A percentile compares a stretch with the other conserved stretches of the same genome.
Evolutionary conservation across 805 yeast species (phyloP).

Genomic region (Wickerhamomyces strasburgensis): DNA sequence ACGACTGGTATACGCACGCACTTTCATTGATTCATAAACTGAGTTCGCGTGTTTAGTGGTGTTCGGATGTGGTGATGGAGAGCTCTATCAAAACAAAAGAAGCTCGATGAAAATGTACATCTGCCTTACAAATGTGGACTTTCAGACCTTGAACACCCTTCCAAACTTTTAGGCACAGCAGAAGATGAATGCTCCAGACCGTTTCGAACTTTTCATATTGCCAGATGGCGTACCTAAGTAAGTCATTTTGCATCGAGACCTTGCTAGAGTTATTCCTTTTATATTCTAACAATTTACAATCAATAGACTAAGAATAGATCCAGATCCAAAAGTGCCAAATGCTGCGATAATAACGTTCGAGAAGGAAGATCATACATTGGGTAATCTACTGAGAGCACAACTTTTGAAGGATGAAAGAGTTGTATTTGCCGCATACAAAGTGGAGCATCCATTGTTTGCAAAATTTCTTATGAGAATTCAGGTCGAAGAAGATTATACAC

Average conservation of each 20-base stretch:
- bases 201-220: conserved; percentile 91
- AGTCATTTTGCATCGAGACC: conserved; percentile 24
- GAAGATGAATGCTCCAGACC: conserved; percentile 96
- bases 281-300: conserved; percentile 8
- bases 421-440: conserved; percentile 95
- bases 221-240: conserved; percentile 98
- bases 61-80: neutral
- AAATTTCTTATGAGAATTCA: conserved; percentile 91
- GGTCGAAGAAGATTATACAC: conserved; percentile 92
- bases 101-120: too few relatives aligned
- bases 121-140: too few relatives aligned
- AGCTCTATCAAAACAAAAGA: neutral
- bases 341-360: conserved; percentile 91
- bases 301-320: conserved; percentile 71
- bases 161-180: neutral
- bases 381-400: conserved; percentile 83
- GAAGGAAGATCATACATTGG: conserved; percentile 96
- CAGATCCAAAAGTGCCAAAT: conserved; percentile 93
- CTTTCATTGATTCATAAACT: too few relatives aligned
- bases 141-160: neutral
- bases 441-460: conserved; percentile 96
- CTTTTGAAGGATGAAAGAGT: conserved; percentile 82
- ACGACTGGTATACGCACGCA: too few relatives aligned
- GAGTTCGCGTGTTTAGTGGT: neutral
- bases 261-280: neutral